These are phyloP conservation scores for Beauveria medogensis DNA, from an alignment of 2,329 filamentous ascomycete genomes.

Conservation along the genomic window DNA sequence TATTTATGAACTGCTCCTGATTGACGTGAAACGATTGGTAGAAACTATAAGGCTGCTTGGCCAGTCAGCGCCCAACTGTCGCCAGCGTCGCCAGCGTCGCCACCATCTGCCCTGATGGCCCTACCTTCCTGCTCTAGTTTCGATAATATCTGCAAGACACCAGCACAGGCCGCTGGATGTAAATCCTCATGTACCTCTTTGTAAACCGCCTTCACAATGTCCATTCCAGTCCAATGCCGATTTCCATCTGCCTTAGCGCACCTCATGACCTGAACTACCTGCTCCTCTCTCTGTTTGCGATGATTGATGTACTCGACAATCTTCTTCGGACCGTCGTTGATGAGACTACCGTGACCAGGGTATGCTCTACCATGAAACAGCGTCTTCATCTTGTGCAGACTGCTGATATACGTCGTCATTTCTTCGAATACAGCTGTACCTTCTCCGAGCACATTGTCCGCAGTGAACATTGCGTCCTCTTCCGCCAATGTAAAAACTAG, in stretches of 20 bases:
- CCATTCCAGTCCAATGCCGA: conserved; percentile 59
- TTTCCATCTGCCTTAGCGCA: conserved; percentile 15
- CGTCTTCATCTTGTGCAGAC: conserved; percentile 59
- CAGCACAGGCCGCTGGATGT: conserved; percentile 66
- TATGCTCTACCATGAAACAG: conserved; percentile 65
- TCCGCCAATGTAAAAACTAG: conserved; percentile 70
- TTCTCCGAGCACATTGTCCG: conserved; percentile 81
- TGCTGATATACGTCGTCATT: conserved; percentile 58
- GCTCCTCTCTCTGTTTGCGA: conserved; percentile 68
- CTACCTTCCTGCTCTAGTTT: conserved; percentile 72
- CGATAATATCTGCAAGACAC: conserved; percentile 67
- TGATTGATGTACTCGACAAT: conserved; percentile 80
- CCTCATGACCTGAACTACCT: conserved; percentile 60
- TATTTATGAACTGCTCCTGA: not conserved
- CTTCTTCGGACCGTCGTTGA: conserved; percentile 63
- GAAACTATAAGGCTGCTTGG: conserved; percentile 17
- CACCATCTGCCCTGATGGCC: conserved; percentile 34
- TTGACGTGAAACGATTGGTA: not conserved
- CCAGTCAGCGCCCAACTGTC: conserved; percentile 15
- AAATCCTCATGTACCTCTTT: conserved; percentile 66
- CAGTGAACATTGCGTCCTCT: conserved; percentile 79
- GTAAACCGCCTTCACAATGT: conserved; percentile 85
- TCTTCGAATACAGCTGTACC: conserved; percentile 83
- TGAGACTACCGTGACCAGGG: conserved; percentile 76
- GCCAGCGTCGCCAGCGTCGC: conserved; percentile 17